Evolutionary conservation across 2,329 filamentous ascomycete species (phyloP).

Genomic region (Cryphonectria japonica): DNA sequence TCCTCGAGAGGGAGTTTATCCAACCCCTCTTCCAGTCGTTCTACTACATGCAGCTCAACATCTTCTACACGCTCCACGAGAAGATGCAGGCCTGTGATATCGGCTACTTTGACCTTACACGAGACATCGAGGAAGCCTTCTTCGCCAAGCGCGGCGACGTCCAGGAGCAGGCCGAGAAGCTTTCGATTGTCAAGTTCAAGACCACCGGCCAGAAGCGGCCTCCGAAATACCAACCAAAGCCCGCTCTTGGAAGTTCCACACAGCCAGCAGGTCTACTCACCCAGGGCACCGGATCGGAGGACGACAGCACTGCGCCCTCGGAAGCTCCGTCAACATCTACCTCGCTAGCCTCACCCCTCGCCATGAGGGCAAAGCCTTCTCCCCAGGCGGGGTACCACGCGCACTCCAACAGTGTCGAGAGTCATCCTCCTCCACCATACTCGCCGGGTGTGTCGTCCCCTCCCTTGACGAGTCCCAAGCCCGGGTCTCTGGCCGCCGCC

Average conservation of each 20-base stretch:
- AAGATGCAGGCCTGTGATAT: slow-evolving; percentile 98
- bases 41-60: slow-evolving; percentile 99
- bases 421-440: slow-evolving; percentile 72
- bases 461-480: slow-evolving; percentile 35
- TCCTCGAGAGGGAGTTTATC: slow-evolving; percentile 91
- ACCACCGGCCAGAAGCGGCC: slow-evolving; percentile 73
- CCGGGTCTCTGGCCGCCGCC: slow-evolving; percentile 47
- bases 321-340: slow-evolving; percentile 19
- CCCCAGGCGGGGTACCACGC: slow-evolving; percentile 31
- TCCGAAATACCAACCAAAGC: slow-evolving; percentile 63
- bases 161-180: slow-evolving; percentile 79
- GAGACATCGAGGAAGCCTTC: slow-evolving; percentile 91
- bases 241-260: slow-evolving; percentile 51
- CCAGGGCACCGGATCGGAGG: slow-evolving; percentile 44
- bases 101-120: slow-evolving; percentile 91
- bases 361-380: slow-evolving; percentile 30
- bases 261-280: slow-evolving; percentile 56
- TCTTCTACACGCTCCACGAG: slow-evolving; percentile 98
- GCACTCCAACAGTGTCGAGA: slow-evolving; percentile 53
- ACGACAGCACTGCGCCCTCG: slow-evolving; percentile 14
- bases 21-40: slow-evolving; percentile 97
- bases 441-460: slow-evolving; percentile 48
- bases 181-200: slow-evolving; percentile 90
- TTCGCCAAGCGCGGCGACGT: slow-evolving; percentile 86
- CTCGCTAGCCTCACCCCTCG: slow-evolving; percentile 13